These are phyloP conservation scores for Globisporangium emineosum DNA, from an alignment of 352 stramenopile species.

Conservation along the genomic window DNA sequence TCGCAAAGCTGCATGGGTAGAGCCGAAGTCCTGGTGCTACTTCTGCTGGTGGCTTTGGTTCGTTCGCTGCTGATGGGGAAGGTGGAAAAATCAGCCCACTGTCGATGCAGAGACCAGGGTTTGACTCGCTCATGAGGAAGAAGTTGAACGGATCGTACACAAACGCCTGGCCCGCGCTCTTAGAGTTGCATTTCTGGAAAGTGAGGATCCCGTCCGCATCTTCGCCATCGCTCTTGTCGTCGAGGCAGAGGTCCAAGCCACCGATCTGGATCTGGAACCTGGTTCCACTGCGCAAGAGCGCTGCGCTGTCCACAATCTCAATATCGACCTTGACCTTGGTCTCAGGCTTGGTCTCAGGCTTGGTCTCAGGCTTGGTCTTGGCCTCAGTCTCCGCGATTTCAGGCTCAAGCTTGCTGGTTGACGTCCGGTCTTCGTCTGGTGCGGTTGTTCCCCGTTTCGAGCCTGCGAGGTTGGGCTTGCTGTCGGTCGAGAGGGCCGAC, in stretches of 20 bases:
- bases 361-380: not conserved
- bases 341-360: too few species aligned
- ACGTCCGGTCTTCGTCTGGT: not conserved
- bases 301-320: not conserved
- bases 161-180: conserved; percentile 7
- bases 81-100: not conserved
- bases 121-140: conserved; percentile 11
- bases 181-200: not conserved
- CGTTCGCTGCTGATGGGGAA: not conserved
- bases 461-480: not conserved
- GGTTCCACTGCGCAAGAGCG: conserved; percentile 7
- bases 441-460: not conserved
- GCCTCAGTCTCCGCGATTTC: not conserved
- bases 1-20: not conserved
- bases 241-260: conserved; percentile 1
- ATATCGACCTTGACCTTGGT: not conserved
- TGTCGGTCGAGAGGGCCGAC: not conserved
- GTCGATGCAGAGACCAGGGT: conserved; percentile 7
- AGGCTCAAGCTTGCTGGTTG: not conserved
- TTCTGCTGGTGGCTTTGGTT: not conserved
- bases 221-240: not conserved
- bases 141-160: conserved; percentile 14
- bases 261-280: conserved; percentile 7
- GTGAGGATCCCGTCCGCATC: not conserved
- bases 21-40: not conserved